phyloP scores from a whole-genome alignment of 2,329 filamentous ascomycete genomes.

The Xylariaceae sp. region DNA sequence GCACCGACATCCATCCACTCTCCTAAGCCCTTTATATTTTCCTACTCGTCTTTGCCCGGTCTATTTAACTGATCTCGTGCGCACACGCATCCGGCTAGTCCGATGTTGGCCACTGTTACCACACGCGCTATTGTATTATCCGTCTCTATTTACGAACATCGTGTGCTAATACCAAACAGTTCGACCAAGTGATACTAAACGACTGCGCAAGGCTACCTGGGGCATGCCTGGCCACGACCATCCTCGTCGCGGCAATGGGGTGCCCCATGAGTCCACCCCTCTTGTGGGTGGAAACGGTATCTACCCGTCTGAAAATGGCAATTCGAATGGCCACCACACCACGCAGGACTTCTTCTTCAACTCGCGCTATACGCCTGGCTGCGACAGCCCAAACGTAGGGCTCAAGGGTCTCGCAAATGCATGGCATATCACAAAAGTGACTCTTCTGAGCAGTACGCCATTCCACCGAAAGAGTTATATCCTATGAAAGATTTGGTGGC shows the following conservation, averaged over 20 bases:
- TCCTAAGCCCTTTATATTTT: slow-evolving; percentile 6
- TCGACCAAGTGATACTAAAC: slow-evolving; percentile 25
- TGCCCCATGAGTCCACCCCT: slow-evolving; percentile 25
- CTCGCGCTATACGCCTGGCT: slow-evolving; percentile 45
- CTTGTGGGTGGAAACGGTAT: slow-evolving; percentile 22
- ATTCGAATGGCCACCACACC: slow-evolving; percentile 24
- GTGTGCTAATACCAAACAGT: slow-evolving; percentile 29
- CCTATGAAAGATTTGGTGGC: background rate
- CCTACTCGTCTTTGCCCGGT: background rate
- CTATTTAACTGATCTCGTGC: background rate
- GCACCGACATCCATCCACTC: background rate
- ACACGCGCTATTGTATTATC: background rate
- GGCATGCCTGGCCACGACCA: slow-evolving; percentile 9
- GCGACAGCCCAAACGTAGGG: slow-evolving; percentile 41
- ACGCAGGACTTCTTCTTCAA: slow-evolving; percentile 45
- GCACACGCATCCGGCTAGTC: background rate
- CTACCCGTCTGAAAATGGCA: slow-evolving; percentile 19
- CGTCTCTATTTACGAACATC: slow-evolving; percentile 4
- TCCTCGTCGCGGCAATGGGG: slow-evolving; percentile 23
- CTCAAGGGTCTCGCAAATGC: slow-evolving; percentile 43
- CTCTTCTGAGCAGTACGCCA: slow-evolving; percentile 53
- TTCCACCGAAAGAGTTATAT: background rate
- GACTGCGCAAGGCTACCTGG: slow-evolving; percentile 25
- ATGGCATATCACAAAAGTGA: slow-evolving; percentile 54
- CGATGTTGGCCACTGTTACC: slow-evolving; percentile 4